Evolutionary conservation across 768 basidiomycete species (phyloP).

Genomic region (Coprinellus micaceus): DNA sequence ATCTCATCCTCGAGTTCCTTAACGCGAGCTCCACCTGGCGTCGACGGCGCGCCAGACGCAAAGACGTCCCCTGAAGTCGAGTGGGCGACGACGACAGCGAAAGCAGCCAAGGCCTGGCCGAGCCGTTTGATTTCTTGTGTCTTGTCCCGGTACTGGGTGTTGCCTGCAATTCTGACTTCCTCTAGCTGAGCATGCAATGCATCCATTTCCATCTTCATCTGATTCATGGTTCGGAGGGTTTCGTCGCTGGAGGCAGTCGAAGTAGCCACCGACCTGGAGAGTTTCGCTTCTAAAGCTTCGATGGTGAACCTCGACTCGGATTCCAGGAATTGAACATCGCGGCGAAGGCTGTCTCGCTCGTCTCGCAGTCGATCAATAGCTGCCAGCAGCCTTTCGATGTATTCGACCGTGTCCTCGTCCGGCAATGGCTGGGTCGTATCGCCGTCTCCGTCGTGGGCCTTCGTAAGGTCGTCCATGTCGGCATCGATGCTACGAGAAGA

Average conservation of each 20-base stretch:
- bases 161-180: constrained; percentile 12
- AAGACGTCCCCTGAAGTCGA: constrained; percentile 26
- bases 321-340: constrained; percentile 65
- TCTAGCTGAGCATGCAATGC: constrained; percentile 21
- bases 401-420: constrained; percentile 31
- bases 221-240: constrained; percentile 21
- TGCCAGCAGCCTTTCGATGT: constrained; percentile 54
- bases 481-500: not conserved
- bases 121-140: constrained; percentile 30
- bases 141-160: constrained; percentile 20
- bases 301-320: constrained; percentile 62
- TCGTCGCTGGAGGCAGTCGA: constrained; percentile 10
- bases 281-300: constrained; percentile 52
- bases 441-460: not conserved
- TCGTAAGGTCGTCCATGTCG: not conserved
- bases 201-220: constrained; percentile 29
- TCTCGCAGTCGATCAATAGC: constrained; percentile 65
- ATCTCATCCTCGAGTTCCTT: constrained; percentile 32
- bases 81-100: constrained; percentile 37
- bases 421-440: constrained; percentile 6
- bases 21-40: constrained; percentile 15
- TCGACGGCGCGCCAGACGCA: not conserved
- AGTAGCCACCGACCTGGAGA: constrained; percentile 28
- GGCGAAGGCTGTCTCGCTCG: constrained; percentile 61
- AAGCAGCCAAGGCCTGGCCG: constrained; percentile 29